Conservation (phyloP, 1,139 yeast genomes). For the Sugiyamaella grinbergsii region DNA sequence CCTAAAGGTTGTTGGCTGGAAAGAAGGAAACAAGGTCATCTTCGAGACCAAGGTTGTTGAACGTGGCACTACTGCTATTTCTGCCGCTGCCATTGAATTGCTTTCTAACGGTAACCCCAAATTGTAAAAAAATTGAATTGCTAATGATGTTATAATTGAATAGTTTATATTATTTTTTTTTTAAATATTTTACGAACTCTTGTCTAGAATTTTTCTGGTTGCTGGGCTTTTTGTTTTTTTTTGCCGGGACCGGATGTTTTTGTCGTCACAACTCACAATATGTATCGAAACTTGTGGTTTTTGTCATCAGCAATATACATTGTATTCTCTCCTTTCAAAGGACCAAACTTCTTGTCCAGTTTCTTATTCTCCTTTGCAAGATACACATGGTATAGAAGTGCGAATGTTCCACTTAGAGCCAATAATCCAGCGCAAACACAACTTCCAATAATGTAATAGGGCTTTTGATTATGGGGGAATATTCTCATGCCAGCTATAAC, state of each 20-base stretch:
- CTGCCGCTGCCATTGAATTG: constrained; percentile 85
- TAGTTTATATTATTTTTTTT: not conserved
- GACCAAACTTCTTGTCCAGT: constrained; percentile 32
- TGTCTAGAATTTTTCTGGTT: too few relatives aligned
- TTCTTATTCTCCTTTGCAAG: constrained; percentile 28
- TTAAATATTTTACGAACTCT: too few relatives aligned
- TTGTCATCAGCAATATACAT: constrained; percentile 27
- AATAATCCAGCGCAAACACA: constrained; percentile 33
- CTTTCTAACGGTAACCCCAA: constrained; percentile 31
- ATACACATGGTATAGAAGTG: constrained; percentile 28
- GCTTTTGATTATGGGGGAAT: constrained; percentile 37
- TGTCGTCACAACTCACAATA: constrained; percentile 21
- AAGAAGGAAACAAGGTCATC: constrained; percentile 63
- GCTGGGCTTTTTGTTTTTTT: too few relatives aligned
- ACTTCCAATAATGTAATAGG: constrained; percentile 36
- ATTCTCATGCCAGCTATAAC: constrained; percentile 38
- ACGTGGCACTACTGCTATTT: constrained; percentile 75
- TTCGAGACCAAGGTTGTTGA: constrained; percentile 86
- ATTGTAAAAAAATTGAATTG: constrained; percentile 28
- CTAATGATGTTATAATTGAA: constrained; percentile 4
- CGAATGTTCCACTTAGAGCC: constrained; percentile 27
- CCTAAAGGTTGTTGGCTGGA: constrained; percentile 83
- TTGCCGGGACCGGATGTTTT: too few relatives aligned
- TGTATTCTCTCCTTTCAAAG: constrained; percentile 18
- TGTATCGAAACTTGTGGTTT: constrained; percentile 30